A percentile compares a stretch with the other conserved stretches of the same genome.
Evolutionary conservation across 2,329 filamentous ascomycete genomes (phyloP).

Genomic region (Colletotrichum noveboracense): DNA sequence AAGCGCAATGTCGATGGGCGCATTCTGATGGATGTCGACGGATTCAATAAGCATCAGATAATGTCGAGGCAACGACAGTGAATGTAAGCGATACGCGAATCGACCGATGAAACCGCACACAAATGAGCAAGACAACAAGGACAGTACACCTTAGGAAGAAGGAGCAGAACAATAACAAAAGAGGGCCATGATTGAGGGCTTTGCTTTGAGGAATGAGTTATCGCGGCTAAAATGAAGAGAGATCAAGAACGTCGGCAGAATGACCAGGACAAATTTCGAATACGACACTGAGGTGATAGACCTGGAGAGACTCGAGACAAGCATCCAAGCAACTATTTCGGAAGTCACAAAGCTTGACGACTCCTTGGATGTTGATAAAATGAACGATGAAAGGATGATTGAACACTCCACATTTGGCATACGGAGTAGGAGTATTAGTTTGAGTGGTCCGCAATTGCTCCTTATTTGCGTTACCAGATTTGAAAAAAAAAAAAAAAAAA

Average conservation of each 20-base stretch:
- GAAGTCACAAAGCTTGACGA: slow-evolving; percentile 40
- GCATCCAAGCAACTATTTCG: slow-evolving; percentile 50
- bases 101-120: slow-evolving; percentile 23
- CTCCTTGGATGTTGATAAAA: slow-evolving; percentile 25
- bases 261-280: slow-evolving; percentile 51
- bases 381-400: slow-evolving; percentile 28
- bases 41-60: slow-evolving; percentile 47
- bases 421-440: neutral
- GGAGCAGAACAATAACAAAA: slow-evolving; percentile 42
- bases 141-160: slow-evolving; percentile 33
- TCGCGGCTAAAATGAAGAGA: slow-evolving; percentile 52
- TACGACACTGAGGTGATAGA: slow-evolving; percentile 48
- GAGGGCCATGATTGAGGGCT: slow-evolving; percentile 45
- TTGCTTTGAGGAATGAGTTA: slow-evolving; percentile 49
- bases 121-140: neutral
- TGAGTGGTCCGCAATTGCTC: neutral
- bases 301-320: slow-evolving; percentile 46
- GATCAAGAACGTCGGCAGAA: slow-evolving; percentile 54
- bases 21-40: slow-evolving; percentile 44
- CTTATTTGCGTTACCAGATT: too few relatives aligned
- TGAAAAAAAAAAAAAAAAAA: too few relatives aligned
- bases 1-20: slow-evolving; percentile 45
- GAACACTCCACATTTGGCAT: neutral
- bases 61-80: slow-evolving; percentile 38
- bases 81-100: slow-evolving; percentile 31